Conservation (phyloP, 495 filamentous ascomycete species). For the Opeltia flavorubescens region DNA sequence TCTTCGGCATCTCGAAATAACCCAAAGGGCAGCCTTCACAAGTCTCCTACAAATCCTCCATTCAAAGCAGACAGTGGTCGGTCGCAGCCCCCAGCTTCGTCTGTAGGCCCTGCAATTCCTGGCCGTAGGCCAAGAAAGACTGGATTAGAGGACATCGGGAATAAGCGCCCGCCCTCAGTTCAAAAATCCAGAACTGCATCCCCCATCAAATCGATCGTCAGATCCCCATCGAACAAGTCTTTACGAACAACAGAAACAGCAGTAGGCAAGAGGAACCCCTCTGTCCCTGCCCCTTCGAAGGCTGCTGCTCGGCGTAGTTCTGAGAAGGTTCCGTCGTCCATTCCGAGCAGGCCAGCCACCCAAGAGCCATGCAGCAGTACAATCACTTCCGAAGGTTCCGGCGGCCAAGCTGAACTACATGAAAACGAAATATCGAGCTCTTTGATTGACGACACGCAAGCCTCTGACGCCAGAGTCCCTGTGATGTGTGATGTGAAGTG, state of each 20-base stretch:
- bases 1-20: constrained; percentile 1
- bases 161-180: not conserved
- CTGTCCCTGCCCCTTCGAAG: not conserved
- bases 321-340: not conserved
- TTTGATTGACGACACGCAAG: not conserved
- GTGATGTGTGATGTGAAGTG: too few species aligned
- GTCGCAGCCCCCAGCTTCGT: not conserved
- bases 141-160: not conserved
- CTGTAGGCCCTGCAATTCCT: not conserved
- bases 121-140: not conserved
- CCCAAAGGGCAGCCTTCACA: not conserved
- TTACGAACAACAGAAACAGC: too few species aligned
- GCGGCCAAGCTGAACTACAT: not conserved
- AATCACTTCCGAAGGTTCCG: not conserved
- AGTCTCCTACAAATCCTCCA: not conserved
- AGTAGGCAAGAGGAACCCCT: not conserved
- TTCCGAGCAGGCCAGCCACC: not conserved
- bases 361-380: not conserved
- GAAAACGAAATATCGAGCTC: too few species aligned
- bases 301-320: not conserved
- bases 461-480: not conserved
- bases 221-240: not conserved
- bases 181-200: not conserved
- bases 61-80: not conserved
- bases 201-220: not conserved